Evolutionary conservation across 352 stramenopile genomes (phyloP), one percentile per base, ranked within the genome.

Genomic region (Phytophthora fragariaefolia): DNA sequence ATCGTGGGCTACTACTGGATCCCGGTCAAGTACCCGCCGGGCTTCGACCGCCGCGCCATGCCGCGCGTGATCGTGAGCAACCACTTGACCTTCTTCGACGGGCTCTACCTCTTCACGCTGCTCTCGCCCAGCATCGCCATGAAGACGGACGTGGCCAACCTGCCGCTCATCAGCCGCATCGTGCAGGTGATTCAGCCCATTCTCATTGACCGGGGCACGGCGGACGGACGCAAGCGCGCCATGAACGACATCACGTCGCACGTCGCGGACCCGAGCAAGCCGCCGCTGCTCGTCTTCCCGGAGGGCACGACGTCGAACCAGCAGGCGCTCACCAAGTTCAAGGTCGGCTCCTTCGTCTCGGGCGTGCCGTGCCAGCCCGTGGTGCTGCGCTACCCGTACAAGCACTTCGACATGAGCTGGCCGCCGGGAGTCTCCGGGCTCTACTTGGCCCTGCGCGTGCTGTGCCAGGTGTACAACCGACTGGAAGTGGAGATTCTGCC

Each of bases 241-340:
- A 74, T 89, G 66, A 63, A 74, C 10, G 83, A 92, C 63, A 92
- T 92, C 58, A 71, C 69, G 15, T 63, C 82, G 45, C 83, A 89
- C 63, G 74, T 90, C 15, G 69, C 46, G 4, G 66, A 82, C 45
- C 43, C 76, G 0, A 64, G 43, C 6, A 76, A 80, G 53, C 84
- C 84, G 9, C 82, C 82, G 40, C 72, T 93, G 57, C 74, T 93
- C 8, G 82, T 93, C 12, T 93, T 93, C 43, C 84, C 84, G 0
- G 80, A 89, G 38, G 84, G 84, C 34, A 93, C 82, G n/a, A 93
- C 84, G 8, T 89, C 80, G 22, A 91, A 86, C 71, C 82, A 91
- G 55, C 46, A 74, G 34, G 86, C 79, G 46, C 59, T 93, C 10
- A 91, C 79, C 46, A 88, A 89, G 69, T 93, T 93, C 64, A 93